Evolutionary conservation across 805 yeast species (phyloP).

Genomic region (Cyberlindnera maritima): DNA sequence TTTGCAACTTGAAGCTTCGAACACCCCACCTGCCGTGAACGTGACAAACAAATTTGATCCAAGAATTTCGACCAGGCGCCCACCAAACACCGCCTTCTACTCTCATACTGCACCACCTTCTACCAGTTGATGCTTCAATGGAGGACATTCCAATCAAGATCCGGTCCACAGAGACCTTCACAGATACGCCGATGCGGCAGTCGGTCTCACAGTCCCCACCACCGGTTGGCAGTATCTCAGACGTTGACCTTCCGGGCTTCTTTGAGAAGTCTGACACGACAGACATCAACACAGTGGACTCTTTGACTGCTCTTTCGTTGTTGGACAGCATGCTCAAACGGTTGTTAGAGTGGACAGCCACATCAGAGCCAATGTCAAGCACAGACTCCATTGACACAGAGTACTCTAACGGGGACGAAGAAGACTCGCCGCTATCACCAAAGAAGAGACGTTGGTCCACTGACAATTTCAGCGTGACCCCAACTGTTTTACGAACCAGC

Average conservation of each 20-base stretch:
- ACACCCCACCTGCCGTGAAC: background rate
- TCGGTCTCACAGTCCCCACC: constrained; percentile 13
- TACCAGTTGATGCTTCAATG: background rate
- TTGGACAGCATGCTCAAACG: constrained; percentile 7
- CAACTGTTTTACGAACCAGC: background rate
- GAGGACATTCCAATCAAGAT: constrained; percentile 14
- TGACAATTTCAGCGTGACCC: background rate
- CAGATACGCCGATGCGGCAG: constrained; percentile 4
- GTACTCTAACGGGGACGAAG: constrained; percentile 1
- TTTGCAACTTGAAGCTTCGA: background rate
- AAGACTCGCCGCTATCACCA: constrained; percentile 19
- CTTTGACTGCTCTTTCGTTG: constrained; percentile 10
- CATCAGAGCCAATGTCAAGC: background rate
- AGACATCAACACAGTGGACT: constrained; percentile 6
- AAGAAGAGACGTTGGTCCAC: constrained; percentile 19
- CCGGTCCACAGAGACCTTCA: constrained; percentile 11
- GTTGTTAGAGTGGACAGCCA: background rate
- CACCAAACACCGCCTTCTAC: background rate
- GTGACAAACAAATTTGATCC: background rate
- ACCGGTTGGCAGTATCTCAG: constrained; percentile 6
- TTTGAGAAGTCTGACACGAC: background rate
- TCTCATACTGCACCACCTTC: background rate
- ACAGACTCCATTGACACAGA: constrained; percentile 4
- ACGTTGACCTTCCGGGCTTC: constrained; percentile 11
- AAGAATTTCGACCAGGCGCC: background rate